Evolutionary conservation across 805 yeast species (phyloP), one percentile per base, ranked within the genome.

Genomic region (Nakazawaea anatomiae): DNA sequence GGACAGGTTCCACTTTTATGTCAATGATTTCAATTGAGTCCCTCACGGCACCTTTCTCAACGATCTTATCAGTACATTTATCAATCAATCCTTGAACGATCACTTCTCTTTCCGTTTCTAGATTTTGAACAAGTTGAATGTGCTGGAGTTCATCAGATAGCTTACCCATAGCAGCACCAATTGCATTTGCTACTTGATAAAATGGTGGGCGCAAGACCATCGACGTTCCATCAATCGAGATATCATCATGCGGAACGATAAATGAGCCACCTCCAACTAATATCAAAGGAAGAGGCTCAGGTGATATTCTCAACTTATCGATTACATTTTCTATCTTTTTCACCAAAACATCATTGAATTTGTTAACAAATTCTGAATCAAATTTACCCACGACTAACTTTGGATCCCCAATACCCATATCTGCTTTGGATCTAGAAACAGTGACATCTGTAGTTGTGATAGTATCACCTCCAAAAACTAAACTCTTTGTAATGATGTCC

Each of bases 181-280:
- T 73, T 1, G 80, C 81, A 60, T 76, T 76, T 6, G 79, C 79
- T 47, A 73, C 76, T 38, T 67, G 65, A 57, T 60, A 68, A 51
- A 55, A 74, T 29, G 72, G 71, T 6, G 78, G 78, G 42, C 70
- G 59, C 44, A 72, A 58, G 6, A 75, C 72, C 44, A 64, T 60
- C 1, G 74, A 68, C 5, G 76, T 72, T n/a, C 79, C 79, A 7
- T 66, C 65, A 11, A 73, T 46, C 8, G 32, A 14, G 18, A 39
- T 44, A 11, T 56, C 49, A 7, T 59, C 58, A 29, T 35, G 35
- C 2, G 75, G 73, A 12, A 69, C 69, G 50, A 76, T 72, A 53
- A 76, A 68, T 2, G 80, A 74, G 5, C 79, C 80, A 39, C 80
- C 80, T 39, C 80, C 80, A 39, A 76, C 80, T 6, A 73, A 62